These are phyloP conservation scores for Panicum miliaceum DNA, from an alignment of 176 grass and related monocot species.

Conservation along the genomic window DNA sequence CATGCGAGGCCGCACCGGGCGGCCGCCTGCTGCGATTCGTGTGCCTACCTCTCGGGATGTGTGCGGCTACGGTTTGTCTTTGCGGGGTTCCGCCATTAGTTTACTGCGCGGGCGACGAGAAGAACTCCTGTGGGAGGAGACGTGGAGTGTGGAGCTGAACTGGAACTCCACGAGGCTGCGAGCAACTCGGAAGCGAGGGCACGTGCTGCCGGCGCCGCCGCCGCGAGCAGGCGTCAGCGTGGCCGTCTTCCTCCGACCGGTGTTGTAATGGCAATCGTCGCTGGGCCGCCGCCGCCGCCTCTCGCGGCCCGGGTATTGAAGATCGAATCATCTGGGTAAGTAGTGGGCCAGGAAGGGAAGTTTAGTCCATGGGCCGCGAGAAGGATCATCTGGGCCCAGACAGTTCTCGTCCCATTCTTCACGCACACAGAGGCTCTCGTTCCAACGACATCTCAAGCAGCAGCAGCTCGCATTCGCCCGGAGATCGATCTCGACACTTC, in stretches of 20 bases:
- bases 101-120: not conserved
- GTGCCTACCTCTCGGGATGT: slow-evolving; percentile 20
- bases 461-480: too few species aligned
- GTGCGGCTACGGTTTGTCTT: not conserved
- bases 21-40: not conserved
- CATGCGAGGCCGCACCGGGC: slow-evolving; percentile 26
- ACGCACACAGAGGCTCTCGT: too few species aligned
- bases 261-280: too few species aligned
- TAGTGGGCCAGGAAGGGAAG: too few species aligned
- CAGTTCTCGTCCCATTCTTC: too few species aligned
- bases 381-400: too few species aligned
- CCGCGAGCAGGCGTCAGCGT: not conserved
- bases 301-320: too few species aligned
- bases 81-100: not conserved
- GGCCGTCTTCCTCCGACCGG: not conserved
- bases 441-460: too few species aligned
- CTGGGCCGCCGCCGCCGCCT: not conserved
- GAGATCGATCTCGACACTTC: too few species aligned
- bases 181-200: too few species aligned
- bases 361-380: too few species aligned
- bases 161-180: not conserved
- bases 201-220: not conserved
- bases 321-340: too few species aligned
- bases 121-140: not conserved
- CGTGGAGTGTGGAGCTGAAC: not conserved